Evolutionary conservation across 768 basidiomycete genomes (phyloP).

Genomic region (Lentinula raphanica): DNA sequence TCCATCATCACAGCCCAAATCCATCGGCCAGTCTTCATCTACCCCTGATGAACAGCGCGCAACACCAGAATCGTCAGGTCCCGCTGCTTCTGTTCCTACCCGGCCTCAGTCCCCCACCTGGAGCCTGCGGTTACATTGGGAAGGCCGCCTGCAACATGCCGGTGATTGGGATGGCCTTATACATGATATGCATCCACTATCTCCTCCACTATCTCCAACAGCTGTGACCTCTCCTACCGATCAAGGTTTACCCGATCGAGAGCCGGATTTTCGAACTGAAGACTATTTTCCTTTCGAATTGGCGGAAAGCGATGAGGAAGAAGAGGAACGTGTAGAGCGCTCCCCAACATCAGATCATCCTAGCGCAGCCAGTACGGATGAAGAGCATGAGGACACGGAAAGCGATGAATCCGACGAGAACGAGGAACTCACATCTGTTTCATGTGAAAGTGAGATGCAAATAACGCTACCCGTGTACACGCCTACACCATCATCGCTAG

Average conservation of each 20-base stretch:
- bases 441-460: neutral
- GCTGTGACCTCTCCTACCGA: neutral
- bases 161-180: constrained; percentile 6
- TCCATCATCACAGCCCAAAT: neutral
- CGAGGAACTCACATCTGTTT: neutral
- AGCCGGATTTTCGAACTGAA: constrained; percentile 2
- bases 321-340: neutral
- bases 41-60: neutral
- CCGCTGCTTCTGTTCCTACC: neutral
- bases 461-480: neutral
- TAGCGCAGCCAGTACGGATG: neutral
- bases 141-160: neutral
- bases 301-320: constrained; percentile 7
- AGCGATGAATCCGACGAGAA: constrained; percentile 7
- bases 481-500: constrained; percentile 4
- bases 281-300: constrained; percentile 3
- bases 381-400: constrained; percentile 5
- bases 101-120: constrained; percentile 6
- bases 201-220: neutral
- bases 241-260: neutral
- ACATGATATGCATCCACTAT: constrained; percentile 2
- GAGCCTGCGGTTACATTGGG: neutral
- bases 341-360: neutral
- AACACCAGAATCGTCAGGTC: neutral
- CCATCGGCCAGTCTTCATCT: neutral